Conservation (phyloP, 257 asterid genomes). For the Ocimum tenuiflorum region DNA sequence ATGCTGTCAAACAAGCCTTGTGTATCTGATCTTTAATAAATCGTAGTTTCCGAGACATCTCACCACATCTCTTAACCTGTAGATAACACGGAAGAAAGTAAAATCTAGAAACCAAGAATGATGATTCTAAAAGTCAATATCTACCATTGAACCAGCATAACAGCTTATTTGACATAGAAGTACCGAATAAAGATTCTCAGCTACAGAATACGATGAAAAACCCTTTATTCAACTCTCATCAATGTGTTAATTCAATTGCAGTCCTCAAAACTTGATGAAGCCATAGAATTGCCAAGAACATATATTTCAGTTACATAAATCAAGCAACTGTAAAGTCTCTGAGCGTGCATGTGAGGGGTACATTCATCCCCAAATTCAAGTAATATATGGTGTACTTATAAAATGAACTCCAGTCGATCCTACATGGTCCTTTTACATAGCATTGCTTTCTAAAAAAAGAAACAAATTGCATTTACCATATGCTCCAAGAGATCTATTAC, state of each 20-base stretch:
- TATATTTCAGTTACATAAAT: neutral
- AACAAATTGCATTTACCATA: neutral
- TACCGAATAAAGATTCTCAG: neutral
- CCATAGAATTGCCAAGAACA: neutral
- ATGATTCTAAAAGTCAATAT: slow-evolving; percentile 1
- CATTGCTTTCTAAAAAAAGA: neutral
- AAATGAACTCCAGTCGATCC: neutral
- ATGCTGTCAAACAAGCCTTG: slow-evolving; percentile 67
- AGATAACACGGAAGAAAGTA: slow-evolving; percentile 9
- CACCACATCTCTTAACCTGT: slow-evolving; percentile 97
- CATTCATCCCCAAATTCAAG: neutral
- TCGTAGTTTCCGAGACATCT: slow-evolving; percentile 90
- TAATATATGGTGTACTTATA: neutral
- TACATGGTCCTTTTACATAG: neutral
- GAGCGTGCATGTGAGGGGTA: neutral
- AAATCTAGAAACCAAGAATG: slow-evolving; percentile 19
- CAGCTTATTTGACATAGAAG: slow-evolving; percentile 3
- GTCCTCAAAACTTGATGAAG: neutral
- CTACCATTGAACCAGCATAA: slow-evolving; percentile 10
- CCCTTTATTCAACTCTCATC: no score
- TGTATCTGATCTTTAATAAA: slow-evolving; percentile 89
- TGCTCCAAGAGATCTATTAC: neutral
- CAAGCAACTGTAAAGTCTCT: neutral
- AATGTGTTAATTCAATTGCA: slow-evolving; percentile 9
- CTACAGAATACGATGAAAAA: neutral